A percentile compares a stretch with the other conserved stretches of the same genome.
These are phyloP conservation scores for Cytospora leucostoma DNA, from an alignment of 2,329 filamentous ascomycete species.

Conservation along the genomic window DNA sequence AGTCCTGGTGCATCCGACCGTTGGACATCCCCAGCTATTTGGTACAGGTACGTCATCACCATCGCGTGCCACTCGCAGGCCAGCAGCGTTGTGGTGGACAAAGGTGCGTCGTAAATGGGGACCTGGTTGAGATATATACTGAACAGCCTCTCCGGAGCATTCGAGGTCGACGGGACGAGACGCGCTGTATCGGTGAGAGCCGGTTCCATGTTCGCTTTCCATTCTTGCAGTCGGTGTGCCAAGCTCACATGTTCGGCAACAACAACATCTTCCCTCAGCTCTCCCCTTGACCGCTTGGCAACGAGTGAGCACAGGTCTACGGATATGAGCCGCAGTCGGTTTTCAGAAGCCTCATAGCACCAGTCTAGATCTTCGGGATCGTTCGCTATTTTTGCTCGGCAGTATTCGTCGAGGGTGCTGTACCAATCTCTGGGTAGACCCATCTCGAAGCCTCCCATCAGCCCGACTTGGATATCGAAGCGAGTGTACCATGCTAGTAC, in stretches of 20 bases:
- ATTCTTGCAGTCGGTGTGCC: constrained; percentile 45
- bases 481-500: constrained; percentile 87
- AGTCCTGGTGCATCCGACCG: constrained; percentile 56
- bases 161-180: constrained; percentile 56
- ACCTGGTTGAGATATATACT: constrained; percentile 60
- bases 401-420: constrained; percentile 62
- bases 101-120: constrained; percentile 66
- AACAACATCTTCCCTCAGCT: constrained; percentile 68
- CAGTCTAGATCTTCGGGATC: constrained; percentile 65
- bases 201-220: constrained; percentile 61
- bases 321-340: constrained; percentile 70
- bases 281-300: constrained; percentile 64
- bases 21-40: constrained; percentile 61
- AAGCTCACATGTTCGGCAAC: constrained; percentile 59
- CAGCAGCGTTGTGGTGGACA: constrained; percentile 75
- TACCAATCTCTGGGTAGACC: constrained; percentile 81
- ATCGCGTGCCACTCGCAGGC: constrained; percentile 77
- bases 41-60: constrained; percentile 77
- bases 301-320: constrained; percentile 81
- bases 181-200: constrained; percentile 62
- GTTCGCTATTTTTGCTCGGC: constrained; percentile 56
- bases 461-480: constrained; percentile 81
- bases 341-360: constrained; percentile 67
- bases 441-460: constrained; percentile 78
- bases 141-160: constrained; percentile 67